phyloP scores from a whole-genome alignment of 2,329 filamentous ascomycete genomes.

The Ploettnerulaceae sp. region DNA sequence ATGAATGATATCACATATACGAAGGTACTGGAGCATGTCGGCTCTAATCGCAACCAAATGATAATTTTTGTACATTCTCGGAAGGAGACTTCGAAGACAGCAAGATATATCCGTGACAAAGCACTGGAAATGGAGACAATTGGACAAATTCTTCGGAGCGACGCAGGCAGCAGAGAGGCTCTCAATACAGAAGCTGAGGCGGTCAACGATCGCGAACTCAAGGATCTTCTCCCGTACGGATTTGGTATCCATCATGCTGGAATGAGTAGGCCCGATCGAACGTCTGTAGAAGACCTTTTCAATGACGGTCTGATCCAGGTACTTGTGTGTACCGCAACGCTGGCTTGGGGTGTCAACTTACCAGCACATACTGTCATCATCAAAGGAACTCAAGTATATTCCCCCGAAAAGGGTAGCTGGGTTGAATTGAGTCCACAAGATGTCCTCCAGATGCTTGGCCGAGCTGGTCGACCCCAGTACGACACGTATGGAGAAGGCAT shows the following conservation, averaged over 20 bases:
- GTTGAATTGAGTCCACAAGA: conserved; percentile 96
- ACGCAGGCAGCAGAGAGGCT: conserved; percentile 86
- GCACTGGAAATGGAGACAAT: conserved; percentile 96
- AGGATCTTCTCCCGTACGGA: conserved; percentile 91
- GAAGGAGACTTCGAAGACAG: conserved; percentile 97
- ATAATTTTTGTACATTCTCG: conserved; percentile 97
- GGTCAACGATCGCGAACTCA: conserved; percentile 80
- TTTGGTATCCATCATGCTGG: conserved; percentile 98
- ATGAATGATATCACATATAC: conserved; percentile 99
- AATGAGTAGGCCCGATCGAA: conserved; percentile 92
- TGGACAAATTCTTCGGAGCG: conserved; percentile 87
- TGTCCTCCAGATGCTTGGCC: conserved; percentile 96
- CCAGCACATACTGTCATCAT: conserved; percentile 98
- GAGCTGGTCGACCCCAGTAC: conserved; percentile 92
- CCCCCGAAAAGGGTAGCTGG: conserved; percentile 97
- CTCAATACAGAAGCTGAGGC: conserved; percentile 78
- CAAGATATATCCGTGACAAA: conserved; percentile 92
- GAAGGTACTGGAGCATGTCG: conserved; percentile 95
- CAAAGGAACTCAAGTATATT: conserved; percentile 97
- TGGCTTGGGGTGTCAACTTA: conserved; percentile 98
- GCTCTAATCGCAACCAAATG: conserved; percentile 92
- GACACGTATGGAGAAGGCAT: conserved; percentile 98
- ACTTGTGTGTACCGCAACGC: conserved; percentile 92
- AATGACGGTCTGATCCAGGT: conserved; percentile 88
- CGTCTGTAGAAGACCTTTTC: conserved; percentile 92